Evolutionary conservation across 2,329 filamentous ascomycete species (phyloP).

Genomic region (Chaetomiaceae sp.): DNA sequence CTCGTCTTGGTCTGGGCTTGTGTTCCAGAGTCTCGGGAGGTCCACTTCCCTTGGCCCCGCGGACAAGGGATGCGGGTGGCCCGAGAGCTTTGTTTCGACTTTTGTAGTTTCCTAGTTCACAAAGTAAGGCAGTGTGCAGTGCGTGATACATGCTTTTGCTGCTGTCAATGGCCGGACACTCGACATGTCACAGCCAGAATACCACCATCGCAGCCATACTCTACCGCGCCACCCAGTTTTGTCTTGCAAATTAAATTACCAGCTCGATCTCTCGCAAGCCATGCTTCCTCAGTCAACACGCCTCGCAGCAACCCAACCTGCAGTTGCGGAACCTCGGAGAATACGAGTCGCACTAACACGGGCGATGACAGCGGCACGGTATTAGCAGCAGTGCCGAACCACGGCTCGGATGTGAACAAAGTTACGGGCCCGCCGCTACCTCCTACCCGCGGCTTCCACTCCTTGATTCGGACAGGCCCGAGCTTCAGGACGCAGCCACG

Average conservation of each 20-base stretch:
- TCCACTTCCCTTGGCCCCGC: constrained; percentile 3
- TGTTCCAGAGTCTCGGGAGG: constrained; percentile 15
- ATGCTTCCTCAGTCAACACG: neutral
- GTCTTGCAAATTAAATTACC: too few relatives aligned
- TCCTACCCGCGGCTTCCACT: too few relatives aligned
- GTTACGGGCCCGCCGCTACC: too few relatives aligned
- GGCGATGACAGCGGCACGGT: constrained; percentile 1
- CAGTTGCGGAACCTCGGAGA: neutral
- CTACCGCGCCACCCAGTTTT: too few relatives aligned
- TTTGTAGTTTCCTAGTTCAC: too few relatives aligned
- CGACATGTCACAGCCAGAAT: too few relatives aligned
- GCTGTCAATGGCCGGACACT: too few relatives aligned
- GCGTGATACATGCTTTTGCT: too few relatives aligned
- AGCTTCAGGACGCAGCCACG: neutral
- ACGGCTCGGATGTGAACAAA: too few relatives aligned
- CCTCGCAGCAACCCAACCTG: neutral
- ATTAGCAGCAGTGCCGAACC: too few relatives aligned
- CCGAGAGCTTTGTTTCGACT: neutral
- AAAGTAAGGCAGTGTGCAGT: too few relatives aligned
- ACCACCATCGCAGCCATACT: too few relatives aligned
- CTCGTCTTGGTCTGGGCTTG: constrained; percentile 8
- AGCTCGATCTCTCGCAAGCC: neutral
- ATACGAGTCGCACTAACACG: neutral
- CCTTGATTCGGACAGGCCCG: neutral
- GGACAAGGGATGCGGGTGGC: neutral